These are phyloP conservation scores for Hymenoscyphus occultus DNA, from an alignment of 2,329 filamentous ascomycete species.

Conservation along the genomic window DNA sequence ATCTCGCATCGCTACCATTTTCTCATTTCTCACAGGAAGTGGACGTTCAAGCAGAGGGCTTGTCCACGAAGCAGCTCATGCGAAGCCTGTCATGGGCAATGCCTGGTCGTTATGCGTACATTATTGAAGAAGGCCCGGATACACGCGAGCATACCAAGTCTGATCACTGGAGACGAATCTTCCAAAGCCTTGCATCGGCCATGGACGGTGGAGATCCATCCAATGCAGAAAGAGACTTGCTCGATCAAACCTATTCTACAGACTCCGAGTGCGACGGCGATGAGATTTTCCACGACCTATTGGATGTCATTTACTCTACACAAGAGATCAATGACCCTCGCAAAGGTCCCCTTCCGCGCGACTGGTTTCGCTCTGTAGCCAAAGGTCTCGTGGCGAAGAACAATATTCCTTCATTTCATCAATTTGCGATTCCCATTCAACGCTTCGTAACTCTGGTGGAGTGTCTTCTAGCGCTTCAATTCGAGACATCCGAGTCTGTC, in stretches of 20 bases:
- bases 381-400: not conserved
- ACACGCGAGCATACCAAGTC: not conserved
- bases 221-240: too few species aligned
- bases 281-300: slow-evolving; percentile 2
- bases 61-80: not conserved
- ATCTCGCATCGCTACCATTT: slow-evolving; percentile 3
- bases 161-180: slow-evolving; percentile 1
- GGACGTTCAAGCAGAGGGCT: not conserved
- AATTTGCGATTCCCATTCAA: not conserved
- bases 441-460: not conserved
- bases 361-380: slow-evolving; percentile 1
- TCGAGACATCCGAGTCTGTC: not conserved
- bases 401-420: not conserved
- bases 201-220: not conserved
- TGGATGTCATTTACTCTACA: slow-evolving; percentile 7
- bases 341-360: not conserved
- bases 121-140: not conserved
- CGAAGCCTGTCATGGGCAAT: slow-evolving; percentile 4
- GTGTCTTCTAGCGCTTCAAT: not conserved
- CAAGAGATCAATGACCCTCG: not conserved
- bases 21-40: not conserved
- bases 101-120: not conserved
- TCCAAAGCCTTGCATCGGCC: not conserved
- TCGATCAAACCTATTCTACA: not conserved
- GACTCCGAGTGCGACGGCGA: not conserved